Evolutionary conservation across 768 basidiomycete genomes (phyloP).

Genomic region (Termitomyces eurrhizus): DNA sequence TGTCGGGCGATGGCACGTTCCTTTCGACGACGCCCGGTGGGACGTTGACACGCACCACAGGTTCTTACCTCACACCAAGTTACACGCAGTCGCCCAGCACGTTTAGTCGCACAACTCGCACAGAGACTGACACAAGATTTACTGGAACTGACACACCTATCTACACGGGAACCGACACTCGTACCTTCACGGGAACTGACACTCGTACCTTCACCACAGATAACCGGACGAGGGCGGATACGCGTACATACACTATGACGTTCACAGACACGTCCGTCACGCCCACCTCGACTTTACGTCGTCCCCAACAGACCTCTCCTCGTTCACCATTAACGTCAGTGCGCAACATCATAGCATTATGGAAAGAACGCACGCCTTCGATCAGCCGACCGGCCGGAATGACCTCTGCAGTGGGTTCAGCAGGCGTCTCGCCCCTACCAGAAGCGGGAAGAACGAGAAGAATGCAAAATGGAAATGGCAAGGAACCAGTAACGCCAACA

Average conservation of each 20-base stretch:
- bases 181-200: conserved; percentile 22
- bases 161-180: conserved; percentile 18
- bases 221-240: conserved; percentile 5
- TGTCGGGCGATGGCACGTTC: conserved; percentile 21
- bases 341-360: conserved; percentile 72
- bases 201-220: conserved; percentile 28
- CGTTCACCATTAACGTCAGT: conserved; percentile 72
- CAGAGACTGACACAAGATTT: conserved; percentile 21
- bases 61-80: conserved; percentile 30
- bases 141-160: conserved; percentile 1
- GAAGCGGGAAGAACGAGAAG: conserved; percentile 40
- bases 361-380: conserved; percentile 74
- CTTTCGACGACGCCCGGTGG: conserved; percentile 27
- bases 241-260: conserved; percentile 29
- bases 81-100: conserved; percentile 36
- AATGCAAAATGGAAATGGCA: conserved; percentile 24
- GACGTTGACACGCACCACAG: conserved; percentile 22
- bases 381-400: conserved; percentile 31
- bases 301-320: conserved; percentile 56
- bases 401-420: conserved; percentile 36
- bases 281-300: conserved; percentile 53
- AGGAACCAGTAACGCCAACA: conserved; percentile 21
- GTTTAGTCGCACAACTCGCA: conserved; percentile 21
- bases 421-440: conserved; percentile 32
- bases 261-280: conserved; percentile 35